Conservation (phyloP, 495 filamentous ascomycete species). For the Penicillium diatomitis region DNA sequence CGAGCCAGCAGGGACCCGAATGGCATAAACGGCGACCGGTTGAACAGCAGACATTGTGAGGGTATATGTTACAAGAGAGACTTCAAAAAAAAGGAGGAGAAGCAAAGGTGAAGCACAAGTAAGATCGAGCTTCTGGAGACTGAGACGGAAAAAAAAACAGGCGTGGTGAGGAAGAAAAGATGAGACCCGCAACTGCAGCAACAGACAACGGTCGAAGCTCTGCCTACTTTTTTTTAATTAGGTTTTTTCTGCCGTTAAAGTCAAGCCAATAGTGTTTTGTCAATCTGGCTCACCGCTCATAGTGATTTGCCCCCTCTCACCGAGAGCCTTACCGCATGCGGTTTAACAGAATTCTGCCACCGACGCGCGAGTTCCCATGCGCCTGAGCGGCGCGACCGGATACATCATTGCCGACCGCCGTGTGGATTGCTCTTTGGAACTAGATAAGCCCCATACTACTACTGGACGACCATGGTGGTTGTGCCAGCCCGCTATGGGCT, state of each 20-base stretch:
- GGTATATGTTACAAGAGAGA: neutral
- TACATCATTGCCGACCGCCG: no score
- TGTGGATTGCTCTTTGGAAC: no score
- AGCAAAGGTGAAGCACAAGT: constrained; percentile 4
- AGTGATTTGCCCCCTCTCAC: constrained; percentile 11
- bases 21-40: constrained; percentile 81
- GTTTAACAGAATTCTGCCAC: constrained; percentile 11
- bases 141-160: constrained; percentile 19
- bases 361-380: constrained; percentile 14
- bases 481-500: constrained; percentile 57
- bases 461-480: constrained; percentile 13
- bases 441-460: no score
- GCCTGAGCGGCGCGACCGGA: neutral
- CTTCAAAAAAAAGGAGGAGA: constrained; percentile 6
- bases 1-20: constrained; percentile 72
- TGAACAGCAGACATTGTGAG: constrained; percentile 46
- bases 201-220: constrained; percentile 16
- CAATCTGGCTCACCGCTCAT: constrained; percentile 11
- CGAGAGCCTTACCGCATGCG: constrained; percentile 11
- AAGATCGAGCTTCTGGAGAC: constrained; percentile 9
- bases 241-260: constrained; percentile 11
- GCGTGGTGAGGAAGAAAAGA: constrained; percentile 19
- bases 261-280: constrained; percentile 9
- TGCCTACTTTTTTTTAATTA: constrained; percentile 20
- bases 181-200: constrained; percentile 15